Conservation (phyloP, 495 filamentous ascomycete species). For the Penicillium silybi region DNA sequence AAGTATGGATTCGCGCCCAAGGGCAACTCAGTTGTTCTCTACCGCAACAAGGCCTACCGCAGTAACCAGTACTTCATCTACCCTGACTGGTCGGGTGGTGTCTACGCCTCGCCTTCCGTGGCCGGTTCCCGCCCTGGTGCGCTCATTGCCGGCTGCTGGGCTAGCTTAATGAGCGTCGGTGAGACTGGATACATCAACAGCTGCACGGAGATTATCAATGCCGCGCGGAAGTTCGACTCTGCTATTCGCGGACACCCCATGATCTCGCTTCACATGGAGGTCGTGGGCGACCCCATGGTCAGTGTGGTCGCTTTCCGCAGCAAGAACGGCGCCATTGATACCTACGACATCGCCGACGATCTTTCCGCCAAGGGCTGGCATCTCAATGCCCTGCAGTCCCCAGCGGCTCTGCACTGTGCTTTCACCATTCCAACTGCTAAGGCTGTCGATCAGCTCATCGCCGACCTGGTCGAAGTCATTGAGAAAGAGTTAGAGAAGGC, state of each 20-base stretch:
- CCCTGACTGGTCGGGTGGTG: slow-evolving; percentile 90
- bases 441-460: slow-evolving; percentile 69
- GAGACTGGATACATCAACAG: slow-evolving; percentile 84
- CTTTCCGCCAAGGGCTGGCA: slow-evolving; percentile 88
- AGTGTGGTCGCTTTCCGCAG: slow-evolving; percentile 86
- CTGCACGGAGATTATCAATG: slow-evolving; percentile 82
- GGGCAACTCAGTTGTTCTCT: slow-evolving; percentile 87
- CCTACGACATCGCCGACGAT: slow-evolving; percentile 84
- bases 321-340: slow-evolving; percentile 61
- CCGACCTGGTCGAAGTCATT: slow-evolving; percentile 73
- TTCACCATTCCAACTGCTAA: slow-evolving; percentile 85
- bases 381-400: slow-evolving; percentile 87
- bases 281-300: slow-evolving; percentile 84
- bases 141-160: slow-evolving; percentile 92
- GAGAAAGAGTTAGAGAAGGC: slow-evolving; percentile 69
- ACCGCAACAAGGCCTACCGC: slow-evolving; percentile 73
- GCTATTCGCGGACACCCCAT: slow-evolving; percentile 63
- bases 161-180: slow-evolving; percentile 79
- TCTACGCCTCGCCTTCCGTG: slow-evolving; percentile 88
- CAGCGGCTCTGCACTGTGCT: slow-evolving; percentile 94
- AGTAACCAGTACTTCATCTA: slow-evolving; percentile 94
- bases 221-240: slow-evolving; percentile 75
- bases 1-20: slow-evolving; percentile 99
- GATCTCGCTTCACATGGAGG: slow-evolving; percentile 65
- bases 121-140: slow-evolving; percentile 91